Conservation (phyloP, 768 basidiomycete genomes). For the Russula earlei region DNA sequence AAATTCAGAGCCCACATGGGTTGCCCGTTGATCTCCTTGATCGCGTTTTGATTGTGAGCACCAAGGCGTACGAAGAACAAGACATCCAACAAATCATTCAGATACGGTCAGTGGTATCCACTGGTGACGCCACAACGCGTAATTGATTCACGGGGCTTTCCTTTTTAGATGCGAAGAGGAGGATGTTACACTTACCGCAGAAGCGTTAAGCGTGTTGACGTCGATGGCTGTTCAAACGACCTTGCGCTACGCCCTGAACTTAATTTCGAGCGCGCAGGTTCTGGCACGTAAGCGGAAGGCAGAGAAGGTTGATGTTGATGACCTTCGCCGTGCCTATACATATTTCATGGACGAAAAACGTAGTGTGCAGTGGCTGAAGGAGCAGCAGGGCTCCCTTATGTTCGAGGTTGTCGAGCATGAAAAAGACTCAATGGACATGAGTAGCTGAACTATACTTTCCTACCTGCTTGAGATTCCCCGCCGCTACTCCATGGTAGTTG, state of each 20-base stretch:
- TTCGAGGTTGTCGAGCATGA: constrained; percentile 56
- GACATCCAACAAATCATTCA: constrained; percentile 89
- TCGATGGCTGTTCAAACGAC: constrained; percentile 87
- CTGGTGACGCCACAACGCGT: too few relatives aligned
- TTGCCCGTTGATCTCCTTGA: constrained; percentile 92
- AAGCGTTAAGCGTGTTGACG: constrained; percentile 72
- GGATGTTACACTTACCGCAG: constrained; percentile 72
- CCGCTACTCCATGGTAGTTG: neutral
- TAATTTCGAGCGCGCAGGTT: constrained; percentile 88
- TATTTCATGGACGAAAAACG: constrained; percentile 93
- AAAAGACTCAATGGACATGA: constrained; percentile 31
- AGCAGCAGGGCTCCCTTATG: constrained; percentile 65
- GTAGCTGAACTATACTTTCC: constrained; percentile 19
- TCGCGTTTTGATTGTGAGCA: constrained; percentile 92
- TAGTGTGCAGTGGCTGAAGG: constrained; percentile 85
- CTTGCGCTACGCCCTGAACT: constrained; percentile 85
- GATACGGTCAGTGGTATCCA: constrained; percentile 53
- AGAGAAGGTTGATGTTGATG: constrained; percentile 74
- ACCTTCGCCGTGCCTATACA: constrained; percentile 73
- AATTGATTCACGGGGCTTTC: neutral
- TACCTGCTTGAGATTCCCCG: too few relatives aligned
- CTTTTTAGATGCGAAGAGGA: constrained; percentile 78
- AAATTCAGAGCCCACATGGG: constrained; percentile 89
- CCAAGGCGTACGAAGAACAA: constrained; percentile 70
- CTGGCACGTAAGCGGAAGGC: constrained; percentile 77